Evolutionary conservation across 805 yeast species (phyloP), one percentile per base, ranked within the genome.

Genomic region (Torulaspora delbrueckii): DNA sequence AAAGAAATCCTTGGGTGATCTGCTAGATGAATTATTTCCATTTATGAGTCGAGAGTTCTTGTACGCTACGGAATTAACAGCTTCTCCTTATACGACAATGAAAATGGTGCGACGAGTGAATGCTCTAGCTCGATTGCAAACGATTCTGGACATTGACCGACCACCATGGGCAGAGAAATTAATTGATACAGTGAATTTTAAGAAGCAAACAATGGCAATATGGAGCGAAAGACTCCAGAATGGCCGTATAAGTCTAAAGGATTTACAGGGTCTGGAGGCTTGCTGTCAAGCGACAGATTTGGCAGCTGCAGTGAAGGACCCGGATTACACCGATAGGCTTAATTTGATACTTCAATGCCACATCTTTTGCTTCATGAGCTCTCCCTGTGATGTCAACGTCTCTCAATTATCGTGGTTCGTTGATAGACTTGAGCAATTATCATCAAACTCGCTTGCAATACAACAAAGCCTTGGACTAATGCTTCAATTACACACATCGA

Each of bases 401-500:
- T 14, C 18, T 1, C 19, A 37, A 9, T 38, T 51, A 8, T 39
- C 40, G 16, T 31, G 16, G 10, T 43, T 37, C 18, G 33, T 55
- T 2, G 12, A 16, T 5, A n/a, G 26, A 5, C 28, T 55, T 13
- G 42, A 48, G 6, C 19, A 37, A n/a, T 13, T 51, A 6, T 37
- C 44, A n/a, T 28, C 45, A 4, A 37, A 42, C 3, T 56, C 59
- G 3, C 40, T 58, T n/a, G 41, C 57, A 3, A 35, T 59, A 12
- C 47, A 58, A 4, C 63, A 58, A 37, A 47, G 52, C 16, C 40
- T 60, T 2, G 51, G 54, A n/a, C 12, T 58, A 22, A 54, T 55
- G 59, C 27, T 57, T n/a, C 48, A 51, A n/a, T 38, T 55, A 27
- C 53, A 58, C 42, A 46, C 58, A 23, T 40, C 57, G 2, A 32